A percentile compares a stretch with the other conserved stretches of the same genome.
phyloP scores from a whole-genome alignment of 208 protist species.

The Histomonas meleagridis region DNA sequence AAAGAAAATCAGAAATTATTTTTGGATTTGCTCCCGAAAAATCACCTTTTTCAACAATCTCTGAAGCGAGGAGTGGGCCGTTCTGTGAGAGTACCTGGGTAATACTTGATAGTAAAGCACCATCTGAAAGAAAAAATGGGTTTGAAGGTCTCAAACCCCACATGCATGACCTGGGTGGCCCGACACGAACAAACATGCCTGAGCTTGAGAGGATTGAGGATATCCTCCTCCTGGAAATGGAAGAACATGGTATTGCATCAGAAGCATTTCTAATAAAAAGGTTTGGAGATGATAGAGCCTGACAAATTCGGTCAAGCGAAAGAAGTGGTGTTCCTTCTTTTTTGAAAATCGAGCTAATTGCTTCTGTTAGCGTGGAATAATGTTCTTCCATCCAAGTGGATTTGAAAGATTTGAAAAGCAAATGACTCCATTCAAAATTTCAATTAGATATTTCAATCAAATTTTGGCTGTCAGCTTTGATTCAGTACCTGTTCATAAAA shows the following conservation, averaged over 20 bases:
- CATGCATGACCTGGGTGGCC: background rate
- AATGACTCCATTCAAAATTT: no score
- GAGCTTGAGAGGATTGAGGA: slow-evolving; percentile 16
- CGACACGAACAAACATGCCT: background rate
- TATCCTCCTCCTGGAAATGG: background rate
- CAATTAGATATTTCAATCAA: no score
- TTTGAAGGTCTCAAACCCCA: background rate
- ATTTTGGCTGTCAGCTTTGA: no score
- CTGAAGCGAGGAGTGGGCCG: background rate
- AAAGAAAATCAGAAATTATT: background rate
- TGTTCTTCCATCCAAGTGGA: background rate
- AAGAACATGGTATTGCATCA: background rate
- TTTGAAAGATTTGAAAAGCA: no score
- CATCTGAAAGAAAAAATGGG: background rate
- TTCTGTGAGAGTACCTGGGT: background rate
- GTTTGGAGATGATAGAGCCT: background rate
- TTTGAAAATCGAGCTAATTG: background rate
- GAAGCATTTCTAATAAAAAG: background rate
- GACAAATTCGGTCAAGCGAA: background rate
- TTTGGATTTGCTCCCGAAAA: background rate
- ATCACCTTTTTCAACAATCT: background rate
- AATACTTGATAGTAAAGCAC: background rate
- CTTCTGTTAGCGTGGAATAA: slow-evolving; percentile 5
- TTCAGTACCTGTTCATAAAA: no score
- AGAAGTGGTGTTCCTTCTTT: background rate